These are phyloP conservation scores for Funneliformis mosseae DNA, from an alignment of 192 early-diverging fungal genomes.

Conservation along the genomic window DNA sequence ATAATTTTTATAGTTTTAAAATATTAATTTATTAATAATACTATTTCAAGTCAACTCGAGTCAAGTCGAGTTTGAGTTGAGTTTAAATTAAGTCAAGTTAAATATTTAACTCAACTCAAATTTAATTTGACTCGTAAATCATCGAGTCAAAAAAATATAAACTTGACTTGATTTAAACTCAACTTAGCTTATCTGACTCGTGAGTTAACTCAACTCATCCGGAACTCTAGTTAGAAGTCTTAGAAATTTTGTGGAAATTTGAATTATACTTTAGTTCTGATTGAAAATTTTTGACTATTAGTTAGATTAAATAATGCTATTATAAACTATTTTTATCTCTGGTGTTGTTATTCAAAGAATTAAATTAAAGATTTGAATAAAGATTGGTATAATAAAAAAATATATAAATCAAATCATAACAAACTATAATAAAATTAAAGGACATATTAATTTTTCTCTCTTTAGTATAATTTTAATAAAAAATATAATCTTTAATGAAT, in stretches of 20 bases:
- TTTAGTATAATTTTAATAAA: not conserved
- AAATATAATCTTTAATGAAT: not conserved
- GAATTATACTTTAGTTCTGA: not conserved
- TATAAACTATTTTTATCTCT: not conserved
- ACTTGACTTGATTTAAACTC: no score
- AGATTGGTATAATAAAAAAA: not conserved
- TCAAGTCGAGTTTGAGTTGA: no score
- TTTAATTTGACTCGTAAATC: no score
- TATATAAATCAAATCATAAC: not conserved
- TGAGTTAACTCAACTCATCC: no score
- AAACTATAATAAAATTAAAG: not conserved
- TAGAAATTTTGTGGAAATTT: not conserved
- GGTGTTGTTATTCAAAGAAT: not conserved
- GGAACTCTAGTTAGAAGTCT: no score
- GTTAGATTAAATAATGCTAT: not conserved
- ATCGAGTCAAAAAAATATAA: no score
- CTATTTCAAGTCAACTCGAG: no score
- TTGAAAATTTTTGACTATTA: not conserved
- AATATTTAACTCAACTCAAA: no score
- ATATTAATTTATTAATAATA: no score
- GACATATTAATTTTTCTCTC: not conserved
- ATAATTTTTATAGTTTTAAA: no score
- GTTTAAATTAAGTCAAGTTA: no score
- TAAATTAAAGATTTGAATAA: not conserved
- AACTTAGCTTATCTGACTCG: no score